Conservation (phyloP, 2,329 filamentous ascomycete species). For the Pseudogymnoascus sp. region DNA sequence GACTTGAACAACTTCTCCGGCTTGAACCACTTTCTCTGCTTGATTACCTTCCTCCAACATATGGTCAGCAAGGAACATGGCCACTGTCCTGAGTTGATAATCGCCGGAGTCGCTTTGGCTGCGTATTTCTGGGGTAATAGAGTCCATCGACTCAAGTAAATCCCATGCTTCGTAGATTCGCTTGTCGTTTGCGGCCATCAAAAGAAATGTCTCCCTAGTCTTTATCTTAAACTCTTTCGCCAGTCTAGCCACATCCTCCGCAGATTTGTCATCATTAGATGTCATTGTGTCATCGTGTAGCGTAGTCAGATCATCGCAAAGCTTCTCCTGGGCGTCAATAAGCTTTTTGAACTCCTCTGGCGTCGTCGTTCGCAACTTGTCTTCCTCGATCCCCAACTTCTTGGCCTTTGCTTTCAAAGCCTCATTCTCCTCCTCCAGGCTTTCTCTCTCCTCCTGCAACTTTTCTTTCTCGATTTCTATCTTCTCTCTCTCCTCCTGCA, state of each 20-base stretch:
- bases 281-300: not conserved
- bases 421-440: not conserved
- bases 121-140: no score
- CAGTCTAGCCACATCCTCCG: not conserved
- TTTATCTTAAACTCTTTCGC: not conserved
- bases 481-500: not conserved
- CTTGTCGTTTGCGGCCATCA: not conserved
- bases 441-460: not conserved
- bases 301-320: not conserved
- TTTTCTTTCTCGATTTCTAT: not conserved
- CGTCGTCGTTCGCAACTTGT: not conserved
- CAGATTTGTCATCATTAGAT: not conserved
- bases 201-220: not conserved
- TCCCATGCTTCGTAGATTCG: not conserved
- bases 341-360: not conserved
- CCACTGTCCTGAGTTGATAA: no score
- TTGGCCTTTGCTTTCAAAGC: not conserved
- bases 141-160: not conserved
- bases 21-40: not conserved
- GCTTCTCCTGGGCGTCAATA: not conserved
- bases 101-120: no score
- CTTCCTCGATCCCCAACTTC: not conserved
- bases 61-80: not conserved
- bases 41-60: not conserved
- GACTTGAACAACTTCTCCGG: not conserved